Evolutionary conservation across 345 rosid genomes (phyloP), one percentile per base, ranked within the genome.

Genomic region (Geranium brycei): DNA sequence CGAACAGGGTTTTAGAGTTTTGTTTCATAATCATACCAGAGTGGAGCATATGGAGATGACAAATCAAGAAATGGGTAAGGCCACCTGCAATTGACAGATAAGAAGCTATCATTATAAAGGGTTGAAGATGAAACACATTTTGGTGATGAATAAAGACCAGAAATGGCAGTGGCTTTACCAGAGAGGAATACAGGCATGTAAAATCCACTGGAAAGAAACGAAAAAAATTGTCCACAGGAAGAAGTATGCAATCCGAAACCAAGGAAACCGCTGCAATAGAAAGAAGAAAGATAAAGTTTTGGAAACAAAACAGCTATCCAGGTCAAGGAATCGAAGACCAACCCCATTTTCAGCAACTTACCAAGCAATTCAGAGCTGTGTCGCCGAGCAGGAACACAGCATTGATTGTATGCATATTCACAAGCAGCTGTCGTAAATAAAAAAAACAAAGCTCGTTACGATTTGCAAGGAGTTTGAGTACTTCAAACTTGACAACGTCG

Each of bases 11-110:
- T 35, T 35, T 23, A 32, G 3, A 32, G 38, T 32, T 35, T 35
- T 23, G 28, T 23, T 23, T 2, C 28, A 2, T 23, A 23, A 23
- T 23, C 66, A 59, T 81, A 93, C 99, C 97, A 91, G 57, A 95
- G 61, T 51, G 97, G 97, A 35, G 41, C 41, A 35, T 35, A 35
- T 35, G 41, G 41, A 35, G 41, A 91, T 67, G 95, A 87, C 72
- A 95, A 62, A 78, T 95, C 99, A 19, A 95, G 85, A 68, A 95
- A 95, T 58, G 97, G 97, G 68, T 91, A 95, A 17, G 97, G 97
- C 97, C 97, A 95, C 99, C 99, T 90, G 82, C 78, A 69, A 68
- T 61, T 60, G 6, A 19, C 67, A 18, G 12, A 31, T 16, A 62
- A 72, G 23, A 35, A 41, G 57, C 30, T 30, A 17, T 32, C 15